Evolutionary conservation across 257 asterid genomes (phyloP), one percentile per base, ranked within the genome.

Genomic region (Lycium ferocissimum): DNA sequence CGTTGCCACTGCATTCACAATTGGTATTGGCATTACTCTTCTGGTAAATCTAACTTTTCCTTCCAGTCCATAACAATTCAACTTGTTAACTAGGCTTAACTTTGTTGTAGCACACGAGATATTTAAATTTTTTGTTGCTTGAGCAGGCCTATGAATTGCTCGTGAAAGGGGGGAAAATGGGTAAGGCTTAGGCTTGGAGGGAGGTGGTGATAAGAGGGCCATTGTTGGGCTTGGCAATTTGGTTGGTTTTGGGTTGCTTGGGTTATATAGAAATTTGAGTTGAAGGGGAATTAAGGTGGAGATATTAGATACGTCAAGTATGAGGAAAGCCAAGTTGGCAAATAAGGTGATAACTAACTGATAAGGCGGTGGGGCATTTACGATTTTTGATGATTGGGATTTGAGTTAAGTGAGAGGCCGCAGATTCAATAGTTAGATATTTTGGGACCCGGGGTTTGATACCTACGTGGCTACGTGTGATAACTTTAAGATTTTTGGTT

Each of bases 171-270:
- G 67, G 17, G 90, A 26, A 82, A 85, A 86, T 40, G 83, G 80
- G 89, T 83, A 69, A 84, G 87, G 59, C 83, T 91, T 88, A 59
- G 85, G 51, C 84, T 83, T 87, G 79, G 92, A 81, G 56, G 92
- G 89, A 37, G 91, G 87, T 49, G 90, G 91, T 81, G 86, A 83
- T 4, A 90, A 11, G 67, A 87, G 86, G 59, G 89, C 94, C 98
- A 93, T 94, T 0, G 85, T 89, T 87, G 62, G 79, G 65, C 33
- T 78, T 63, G 86, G 90, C 80, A 62, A 82, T 79, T 26, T 9
- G 81, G 58, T 20, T 81, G 35, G 37, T 11, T 83, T 40, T 61
- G 45, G 38, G 37, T 81, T 43, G 26, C 81, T 84, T 40, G 56
- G 58, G 14, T 51, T 49, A 43, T 87, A 81, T 47, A 81, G 51